Conservation (phyloP, 495 filamentous ascomycete species). For the Margaritispora aquatica region DNA sequence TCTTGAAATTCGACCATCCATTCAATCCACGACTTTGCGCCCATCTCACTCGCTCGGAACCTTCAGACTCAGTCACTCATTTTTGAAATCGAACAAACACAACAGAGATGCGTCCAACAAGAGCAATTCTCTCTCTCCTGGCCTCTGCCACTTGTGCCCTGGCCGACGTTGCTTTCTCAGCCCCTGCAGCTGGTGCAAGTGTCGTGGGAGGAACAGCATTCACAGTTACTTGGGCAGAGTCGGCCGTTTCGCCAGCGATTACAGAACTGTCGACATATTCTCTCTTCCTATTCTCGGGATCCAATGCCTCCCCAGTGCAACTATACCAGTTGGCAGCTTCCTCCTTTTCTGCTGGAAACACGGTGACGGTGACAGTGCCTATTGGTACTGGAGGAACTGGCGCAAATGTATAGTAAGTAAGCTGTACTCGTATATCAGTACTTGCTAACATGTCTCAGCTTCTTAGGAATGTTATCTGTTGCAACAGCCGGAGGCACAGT, state of each 20-base stretch:
- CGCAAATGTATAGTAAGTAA: slow-evolving; percentile 57
- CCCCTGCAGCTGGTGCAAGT: slow-evolving; percentile 40
- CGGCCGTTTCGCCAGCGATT: slow-evolving; percentile 40
- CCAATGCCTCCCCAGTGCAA: slow-evolving; percentile 38
- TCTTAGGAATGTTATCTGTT: slow-evolving; percentile 55
- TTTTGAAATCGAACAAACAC: background rate
- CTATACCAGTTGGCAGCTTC: background rate
- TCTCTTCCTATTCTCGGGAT: slow-evolving; percentile 58
- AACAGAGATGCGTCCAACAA: slow-evolving; percentile 14
- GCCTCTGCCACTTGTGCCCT: slow-evolving; percentile 37
- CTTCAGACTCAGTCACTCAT: slow-evolving; percentile 19
- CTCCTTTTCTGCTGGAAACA: slow-evolving; percentile 32
- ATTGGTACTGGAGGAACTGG: slow-evolving; percentile 39
- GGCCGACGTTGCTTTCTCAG: slow-evolving; percentile 52
- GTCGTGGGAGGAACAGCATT: slow-evolving; percentile 43
- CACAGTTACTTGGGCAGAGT: slow-evolving; percentile 53
- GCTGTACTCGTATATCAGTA: background rate
- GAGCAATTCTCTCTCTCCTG: slow-evolving; percentile 24
- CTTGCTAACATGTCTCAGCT: slow-evolving; percentile 37
- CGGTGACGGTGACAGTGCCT: slow-evolving; percentile 44
- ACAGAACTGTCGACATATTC: slow-evolving; percentile 49
- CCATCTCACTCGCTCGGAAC: background rate
- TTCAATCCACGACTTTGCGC: background rate
- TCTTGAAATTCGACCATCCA: background rate
- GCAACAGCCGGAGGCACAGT: slow-evolving; percentile 43